phyloP scores from a whole-genome alignment of 1,284 basidiomycete genomes.

The Hymenochaete sp. region DNA sequence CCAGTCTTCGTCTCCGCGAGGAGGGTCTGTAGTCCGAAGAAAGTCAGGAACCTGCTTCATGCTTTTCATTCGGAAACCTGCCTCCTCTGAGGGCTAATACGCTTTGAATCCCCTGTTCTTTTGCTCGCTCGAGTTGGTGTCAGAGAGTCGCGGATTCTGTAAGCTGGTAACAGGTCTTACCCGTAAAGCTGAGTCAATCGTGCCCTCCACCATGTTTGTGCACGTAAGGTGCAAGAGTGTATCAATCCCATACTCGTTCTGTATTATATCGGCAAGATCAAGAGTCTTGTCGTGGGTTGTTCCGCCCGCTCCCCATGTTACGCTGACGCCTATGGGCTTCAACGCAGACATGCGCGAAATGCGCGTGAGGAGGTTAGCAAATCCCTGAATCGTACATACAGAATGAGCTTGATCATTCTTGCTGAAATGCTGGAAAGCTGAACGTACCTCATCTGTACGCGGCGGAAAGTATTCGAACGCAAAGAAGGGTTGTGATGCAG shows the following conservation, averaged over 20 bases:
- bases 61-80: constrained; percentile 26
- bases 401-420: background rate
- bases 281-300: constrained; percentile 83
- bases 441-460: constrained; percentile 70
- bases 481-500: constrained; percentile 56
- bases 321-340: constrained; percentile 72
- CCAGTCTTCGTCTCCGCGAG: constrained; percentile 90
- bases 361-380: constrained; percentile 77
- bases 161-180: constrained; percentile 34
- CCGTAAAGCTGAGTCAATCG: constrained; percentile 77
- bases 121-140: constrained; percentile 52
- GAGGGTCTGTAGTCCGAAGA: constrained; percentile 66
- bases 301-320: constrained; percentile 98
- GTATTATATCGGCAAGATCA: constrained; percentile 71
- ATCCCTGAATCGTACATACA: constrained; percentile 46
- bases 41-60: constrained; percentile 4
- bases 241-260: constrained; percentile 66
- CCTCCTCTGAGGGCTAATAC: constrained; percentile 89
- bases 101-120: constrained; percentile 78
- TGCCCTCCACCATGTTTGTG: constrained; percentile 90
- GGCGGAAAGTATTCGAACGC: constrained; percentile 96
- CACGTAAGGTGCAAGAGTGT: constrained; percentile 95
- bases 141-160: constrained; percentile 1
- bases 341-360: constrained; percentile 65
- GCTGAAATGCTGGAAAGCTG: background rate